Evolutionary conservation across 805 yeast species (phyloP).

Genomic region (Clavispora fructus): DNA sequence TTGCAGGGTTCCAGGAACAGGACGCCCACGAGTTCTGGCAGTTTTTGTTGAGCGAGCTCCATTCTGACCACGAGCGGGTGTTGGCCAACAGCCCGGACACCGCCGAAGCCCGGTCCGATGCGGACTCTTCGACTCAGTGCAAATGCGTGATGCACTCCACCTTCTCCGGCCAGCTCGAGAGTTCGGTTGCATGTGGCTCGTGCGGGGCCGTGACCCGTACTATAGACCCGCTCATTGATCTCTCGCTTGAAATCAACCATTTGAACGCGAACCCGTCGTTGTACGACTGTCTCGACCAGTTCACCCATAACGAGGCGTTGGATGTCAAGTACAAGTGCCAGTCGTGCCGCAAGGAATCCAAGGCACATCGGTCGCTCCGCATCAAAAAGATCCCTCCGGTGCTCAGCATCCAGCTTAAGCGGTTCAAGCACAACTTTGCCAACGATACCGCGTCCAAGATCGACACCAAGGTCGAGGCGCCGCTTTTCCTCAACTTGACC

Average conservation of each 20-base stretch:
- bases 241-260: slow-evolving; percentile 66
- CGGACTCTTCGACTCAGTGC: slow-evolving; percentile 34
- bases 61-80: slow-evolving; percentile 37
- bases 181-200: slow-evolving; percentile 67
- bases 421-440: slow-evolving; percentile 58
- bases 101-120: not conserved
- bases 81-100: slow-evolving; percentile 3
- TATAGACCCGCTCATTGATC: slow-evolving; percentile 84
- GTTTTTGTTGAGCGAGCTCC: slow-evolving; percentile 80
- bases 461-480: slow-evolving; percentile 69
- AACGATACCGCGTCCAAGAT: slow-evolving; percentile 57
- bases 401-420: slow-evolving; percentile 76
- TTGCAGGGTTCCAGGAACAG: slow-evolving; percentile 96
- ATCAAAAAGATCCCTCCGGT: slow-evolving; percentile 71
- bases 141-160: slow-evolving; percentile 76
- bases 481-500: slow-evolving; percentile 66
- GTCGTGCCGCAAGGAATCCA: slow-evolving; percentile 54
- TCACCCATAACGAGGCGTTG: slow-evolving; percentile 71
- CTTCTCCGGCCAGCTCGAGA: slow-evolving; percentile 78
- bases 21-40: slow-evolving; percentile 99
- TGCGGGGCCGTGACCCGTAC: slow-evolving; percentile 66
- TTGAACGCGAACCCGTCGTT: slow-evolving; percentile 30
- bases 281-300: slow-evolving; percentile 65
- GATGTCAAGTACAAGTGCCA: slow-evolving; percentile 72
- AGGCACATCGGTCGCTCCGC: slow-evolving; percentile 65